These are phyloP conservation scores for Komagataella pastoris DNA, from an alignment of 805 yeast genomes.

Conservation along the genomic window DNA sequence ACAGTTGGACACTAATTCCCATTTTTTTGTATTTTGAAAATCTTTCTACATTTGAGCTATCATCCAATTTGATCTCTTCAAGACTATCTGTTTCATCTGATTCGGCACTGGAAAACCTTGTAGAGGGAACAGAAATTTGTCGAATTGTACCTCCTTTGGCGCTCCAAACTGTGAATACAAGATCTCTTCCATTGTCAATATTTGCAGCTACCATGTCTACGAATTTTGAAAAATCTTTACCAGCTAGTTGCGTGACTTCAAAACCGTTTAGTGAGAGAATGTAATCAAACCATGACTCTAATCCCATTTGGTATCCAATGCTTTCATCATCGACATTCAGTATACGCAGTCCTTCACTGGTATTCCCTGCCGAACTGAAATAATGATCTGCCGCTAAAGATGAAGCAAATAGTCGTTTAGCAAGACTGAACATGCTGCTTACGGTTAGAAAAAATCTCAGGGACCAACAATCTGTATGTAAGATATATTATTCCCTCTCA, in stretches of 20 bases:
- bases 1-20: slow-evolving; percentile 65
- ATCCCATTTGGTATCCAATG: slow-evolving; percentile 33
- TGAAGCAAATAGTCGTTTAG: slow-evolving; percentile 14
- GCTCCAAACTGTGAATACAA: slow-evolving; percentile 62
- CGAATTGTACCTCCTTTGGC: slow-evolving; percentile 68
- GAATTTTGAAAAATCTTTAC: slow-evolving; percentile 5
- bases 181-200: slow-evolving; percentile 9
- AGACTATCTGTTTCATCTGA: slow-evolving; percentile 15
- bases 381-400: slow-evolving; percentile 15
- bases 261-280: slow-evolving; percentile 71
- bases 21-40: slow-evolving; percentile 30
- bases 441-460: slow-evolving; percentile 13
- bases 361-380: slow-evolving; percentile 14
- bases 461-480: too few species aligned
- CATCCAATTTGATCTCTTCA: slow-evolving; percentile 12
- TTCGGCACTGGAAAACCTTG: slow-evolving; percentile 8
- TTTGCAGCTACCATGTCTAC: slow-evolving; percentile 4
- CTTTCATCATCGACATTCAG: slow-evolving; percentile 33
- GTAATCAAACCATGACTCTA: slow-evolving; percentile 84
- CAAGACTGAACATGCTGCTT: slow-evolving; percentile 6
- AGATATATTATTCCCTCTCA: too few species aligned
- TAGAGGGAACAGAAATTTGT: slow-evolving; percentile 20
- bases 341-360: slow-evolving; percentile 43
- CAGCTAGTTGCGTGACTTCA: slow-evolving; percentile 25
- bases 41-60: slow-evolving; percentile 12